Evolutionary conservation across 495 filamentous ascomycete genomes (phyloP).

Genomic region (Neurospora discreta): DNA sequence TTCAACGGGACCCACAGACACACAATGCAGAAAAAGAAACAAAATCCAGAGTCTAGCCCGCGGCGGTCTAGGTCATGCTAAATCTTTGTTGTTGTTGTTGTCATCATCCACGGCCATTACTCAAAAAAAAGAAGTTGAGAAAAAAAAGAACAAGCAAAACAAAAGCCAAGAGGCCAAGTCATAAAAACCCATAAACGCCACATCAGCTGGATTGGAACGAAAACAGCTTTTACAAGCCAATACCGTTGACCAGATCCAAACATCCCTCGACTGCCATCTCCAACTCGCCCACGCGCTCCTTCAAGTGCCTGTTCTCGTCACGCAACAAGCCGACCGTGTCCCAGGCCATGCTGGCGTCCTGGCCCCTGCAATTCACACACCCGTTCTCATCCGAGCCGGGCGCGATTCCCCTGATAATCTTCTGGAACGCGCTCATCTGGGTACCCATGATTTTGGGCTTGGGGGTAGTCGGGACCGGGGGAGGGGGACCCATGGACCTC

Average conservation of each 20-base stretch:
- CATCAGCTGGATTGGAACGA: background rate
- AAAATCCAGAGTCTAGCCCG: background rate
- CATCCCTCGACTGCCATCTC: conserved; percentile 62
- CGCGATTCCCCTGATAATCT: conserved; percentile 37
- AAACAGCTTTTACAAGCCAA: conserved; percentile 19
- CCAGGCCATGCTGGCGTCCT: conserved; percentile 57
- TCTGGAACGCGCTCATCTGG: conserved; percentile 39
- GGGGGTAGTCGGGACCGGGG: background rate
- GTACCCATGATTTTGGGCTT: background rate
- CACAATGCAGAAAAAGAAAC: background rate
- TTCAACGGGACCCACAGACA: background rate
- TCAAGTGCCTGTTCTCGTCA: conserved; percentile 62
- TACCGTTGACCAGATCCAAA: conserved; percentile 49
- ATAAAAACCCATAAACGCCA: background rate
- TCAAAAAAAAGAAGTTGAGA: background rate
- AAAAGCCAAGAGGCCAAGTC: background rate
- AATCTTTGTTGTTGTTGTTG: background rate
- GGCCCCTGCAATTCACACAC: conserved; percentile 51
- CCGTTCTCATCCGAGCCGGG: conserved; percentile 21
- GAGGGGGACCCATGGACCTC: background rate
- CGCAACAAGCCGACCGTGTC: conserved; percentile 56
- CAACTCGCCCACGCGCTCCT: conserved; percentile 52
- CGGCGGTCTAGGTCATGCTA: background rate
- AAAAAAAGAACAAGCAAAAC: background rate
- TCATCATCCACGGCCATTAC: background rate